A percentile compares a stretch with the other conserved stretches of the same genome.
phyloP scores from a whole-genome alignment of 805 yeast genomes.

The Schwanniomyces yamadae region DNA sequence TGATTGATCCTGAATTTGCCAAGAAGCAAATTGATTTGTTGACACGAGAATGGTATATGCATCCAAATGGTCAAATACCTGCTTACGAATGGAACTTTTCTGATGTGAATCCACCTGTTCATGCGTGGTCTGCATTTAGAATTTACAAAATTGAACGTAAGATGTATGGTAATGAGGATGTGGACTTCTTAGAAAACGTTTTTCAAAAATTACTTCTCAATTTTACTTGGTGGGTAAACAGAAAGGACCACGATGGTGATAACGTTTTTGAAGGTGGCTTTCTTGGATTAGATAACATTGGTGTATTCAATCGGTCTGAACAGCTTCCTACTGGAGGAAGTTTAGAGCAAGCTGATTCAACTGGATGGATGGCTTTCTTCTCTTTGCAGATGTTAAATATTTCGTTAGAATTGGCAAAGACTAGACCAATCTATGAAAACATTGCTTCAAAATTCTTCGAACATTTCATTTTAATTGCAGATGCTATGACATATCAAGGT shows the following conservation, averaged over 20 bases:
- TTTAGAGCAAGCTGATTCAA: slow-evolving; percentile 90
- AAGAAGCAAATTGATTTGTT: slow-evolving; percentile 81
- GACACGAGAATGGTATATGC: slow-evolving; percentile 96
- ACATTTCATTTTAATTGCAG: slow-evolving; percentile 87
- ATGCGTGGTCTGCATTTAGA: slow-evolving; percentile 92
- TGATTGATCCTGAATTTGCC: slow-evolving; percentile 91
- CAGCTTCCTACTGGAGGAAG: slow-evolving; percentile 90
- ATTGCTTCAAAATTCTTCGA: slow-evolving; percentile 93
- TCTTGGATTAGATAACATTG: slow-evolving; percentile 89
- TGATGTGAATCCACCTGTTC: slow-evolving; percentile 97
- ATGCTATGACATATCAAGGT: slow-evolving; percentile 78
- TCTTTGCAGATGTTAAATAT: slow-evolving; percentile 88
- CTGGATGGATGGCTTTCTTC: slow-evolving; percentile 98
- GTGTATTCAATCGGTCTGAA: slow-evolving; percentile 88
- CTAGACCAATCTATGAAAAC: slow-evolving; percentile 84
- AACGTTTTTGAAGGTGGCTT: slow-evolving; percentile 94
- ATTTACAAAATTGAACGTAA: slow-evolving; percentile 85
- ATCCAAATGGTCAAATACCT: slow-evolving; percentile 96
- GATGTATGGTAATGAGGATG: slow-evolving; percentile 77
- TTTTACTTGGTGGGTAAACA: slow-evolving; percentile 97
- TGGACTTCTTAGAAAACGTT: slow-evolving; percentile 83
- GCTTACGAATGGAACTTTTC: slow-evolving; percentile 96
- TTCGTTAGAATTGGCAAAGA: slow-evolving; percentile 84
- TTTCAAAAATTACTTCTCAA: slow-evolving; percentile 86
- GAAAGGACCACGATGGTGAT: slow-evolving; percentile 82